Evolutionary conservation across 257 asterid genomes (phyloP), one percentile per base, ranked within the genome.

Genomic region (Echium plantagineum): DNA sequence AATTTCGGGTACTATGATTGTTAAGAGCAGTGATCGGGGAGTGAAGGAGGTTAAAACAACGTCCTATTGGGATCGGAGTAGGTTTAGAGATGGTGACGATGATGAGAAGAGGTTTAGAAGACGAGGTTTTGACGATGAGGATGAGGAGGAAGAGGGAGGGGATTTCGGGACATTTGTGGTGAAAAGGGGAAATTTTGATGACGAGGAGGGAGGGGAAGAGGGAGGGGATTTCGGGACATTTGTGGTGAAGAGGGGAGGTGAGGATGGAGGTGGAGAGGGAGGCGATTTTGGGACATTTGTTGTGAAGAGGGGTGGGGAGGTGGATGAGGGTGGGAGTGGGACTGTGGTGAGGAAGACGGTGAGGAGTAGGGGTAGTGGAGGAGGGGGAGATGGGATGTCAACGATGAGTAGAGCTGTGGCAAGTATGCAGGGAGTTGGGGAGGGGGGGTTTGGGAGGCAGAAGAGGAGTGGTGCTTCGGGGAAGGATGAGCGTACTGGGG

Each of bases 371-470:
- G 80, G 74, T 15, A 68, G 75, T 31, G 71, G 66, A 26, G 72
- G 52, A 75, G 77, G 16, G 15, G 78, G 72, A 24, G 86, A 66
- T 57, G 71, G 79, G 55, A 85, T 81, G 32, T 83, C 82, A 58
- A 82, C 94, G 46, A 89, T 93, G 95, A 84, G 87, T 74, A 78
- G 85, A 83, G 97, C 95, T 7, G 94, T 93, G 65, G 95, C 86
- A 52, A 93, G 98, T 76, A 93, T 93, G 98, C 94, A 82, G 82
- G 84, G 80, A 68, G 85, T 70, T 32, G 90, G 93, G 69, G 95
- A 83, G 51, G 72, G 90, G 51, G 72, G 90, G 21, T 73, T 61
- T 12, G 85, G 84, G 67, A 78, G 65, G 77, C 74, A 74, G 71
- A 79, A 72, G 78, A 86, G 74, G 66, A 60, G 71, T 64, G 74